Conservation (phyloP, 352 stramenopile genomes). For the Pythium angustatum region DNA sequence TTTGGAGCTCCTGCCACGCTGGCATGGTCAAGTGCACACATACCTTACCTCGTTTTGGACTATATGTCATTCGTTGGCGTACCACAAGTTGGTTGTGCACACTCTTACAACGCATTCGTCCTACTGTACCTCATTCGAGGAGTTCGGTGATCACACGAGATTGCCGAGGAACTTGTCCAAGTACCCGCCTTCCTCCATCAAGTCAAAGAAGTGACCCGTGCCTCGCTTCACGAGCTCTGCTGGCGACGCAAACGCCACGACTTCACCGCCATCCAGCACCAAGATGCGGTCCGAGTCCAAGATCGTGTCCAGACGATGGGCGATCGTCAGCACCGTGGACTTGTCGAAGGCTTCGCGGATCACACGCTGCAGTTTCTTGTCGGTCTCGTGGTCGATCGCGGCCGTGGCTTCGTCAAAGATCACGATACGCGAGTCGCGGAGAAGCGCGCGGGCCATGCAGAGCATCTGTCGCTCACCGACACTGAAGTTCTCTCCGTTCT, state of each 20-base stretch:
- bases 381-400: slow-evolving; percentile 77
- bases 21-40: too few relatives aligned
- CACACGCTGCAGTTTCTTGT: slow-evolving; percentile 53
- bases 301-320: slow-evolving; percentile 8
- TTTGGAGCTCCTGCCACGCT: too few relatives aligned
- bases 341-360: slow-evolving; percentile 85
- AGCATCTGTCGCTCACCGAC: slow-evolving; percentile 44
- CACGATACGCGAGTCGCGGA: slow-evolving; percentile 68
- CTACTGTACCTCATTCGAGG: too few relatives aligned
- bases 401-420: slow-evolving; percentile 78
- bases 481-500: slow-evolving; percentile 94
- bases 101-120: too few relatives aligned
- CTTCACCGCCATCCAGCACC: slow-evolving; percentile 62
- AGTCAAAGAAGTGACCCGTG: slow-evolving; percentile 43
- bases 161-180: slow-evolving; percentile 33
- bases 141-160: too few relatives aligned
- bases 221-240: slow-evolving; percentile 45
- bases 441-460: slow-evolving; percentile 83
- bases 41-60: too few relatives aligned
- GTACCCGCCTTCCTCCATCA: slow-evolving; percentile 44
- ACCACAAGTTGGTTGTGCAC: too few relatives aligned
- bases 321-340: slow-evolving; percentile 94
- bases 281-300: slow-evolving; percentile 10
- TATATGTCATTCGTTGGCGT: too few relatives aligned
- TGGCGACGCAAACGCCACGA: slow-evolving; percentile 85